phyloP scores from a whole-genome alignment of 352 stramenopile species.

The Pythium oligandrum region DNA sequence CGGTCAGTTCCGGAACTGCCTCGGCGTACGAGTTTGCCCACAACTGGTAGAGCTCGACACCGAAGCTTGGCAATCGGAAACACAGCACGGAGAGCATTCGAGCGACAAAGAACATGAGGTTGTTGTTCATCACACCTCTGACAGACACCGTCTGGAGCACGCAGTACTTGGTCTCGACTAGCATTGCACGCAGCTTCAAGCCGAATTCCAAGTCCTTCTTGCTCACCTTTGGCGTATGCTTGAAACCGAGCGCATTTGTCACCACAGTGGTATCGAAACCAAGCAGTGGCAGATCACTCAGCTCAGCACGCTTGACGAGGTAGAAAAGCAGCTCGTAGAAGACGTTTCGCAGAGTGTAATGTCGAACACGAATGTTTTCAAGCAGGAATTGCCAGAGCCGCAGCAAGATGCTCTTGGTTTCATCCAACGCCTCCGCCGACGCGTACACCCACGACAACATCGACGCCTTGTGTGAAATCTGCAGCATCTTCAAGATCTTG shows the following conservation, averaged over 20 bases:
- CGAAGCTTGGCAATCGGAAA: conserved; percentile 83
- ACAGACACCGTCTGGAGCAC: conserved; percentile 86
- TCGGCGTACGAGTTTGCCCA: conserved; percentile 86
- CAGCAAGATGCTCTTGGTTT: conserved; percentile 84
- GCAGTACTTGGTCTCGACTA: conserved; percentile 87
- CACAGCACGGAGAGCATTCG: conserved; percentile 85
- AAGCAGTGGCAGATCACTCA: conserved; percentile 79
- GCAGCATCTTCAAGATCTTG: conserved; percentile 88
- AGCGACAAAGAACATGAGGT: conserved; percentile 89
- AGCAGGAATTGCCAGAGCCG: conserved; percentile 85
- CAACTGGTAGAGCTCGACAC: conserved; percentile 83
- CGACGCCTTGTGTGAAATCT: conserved; percentile 86
- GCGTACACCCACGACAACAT: conserved; percentile 89
- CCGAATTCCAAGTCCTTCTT: conserved; percentile 84
- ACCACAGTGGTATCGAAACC: conserved; percentile 78
- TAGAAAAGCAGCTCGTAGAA: conserved; percentile 89
- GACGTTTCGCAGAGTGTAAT: conserved; percentile 87
- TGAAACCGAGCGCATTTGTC: conserved; percentile 55
- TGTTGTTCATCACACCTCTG: conserved; percentile 89
- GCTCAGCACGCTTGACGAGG: conserved; percentile 80
- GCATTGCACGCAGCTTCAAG: conserved; percentile 82
- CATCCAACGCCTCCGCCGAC: conserved; percentile 74
- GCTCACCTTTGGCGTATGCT: conserved; percentile 66
- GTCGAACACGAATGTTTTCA: conserved; percentile 87
- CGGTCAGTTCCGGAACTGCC: conserved; percentile 62